Conservation (phyloP, 768 basidiomycete genomes). For the Naganishia onofrii region DNA sequence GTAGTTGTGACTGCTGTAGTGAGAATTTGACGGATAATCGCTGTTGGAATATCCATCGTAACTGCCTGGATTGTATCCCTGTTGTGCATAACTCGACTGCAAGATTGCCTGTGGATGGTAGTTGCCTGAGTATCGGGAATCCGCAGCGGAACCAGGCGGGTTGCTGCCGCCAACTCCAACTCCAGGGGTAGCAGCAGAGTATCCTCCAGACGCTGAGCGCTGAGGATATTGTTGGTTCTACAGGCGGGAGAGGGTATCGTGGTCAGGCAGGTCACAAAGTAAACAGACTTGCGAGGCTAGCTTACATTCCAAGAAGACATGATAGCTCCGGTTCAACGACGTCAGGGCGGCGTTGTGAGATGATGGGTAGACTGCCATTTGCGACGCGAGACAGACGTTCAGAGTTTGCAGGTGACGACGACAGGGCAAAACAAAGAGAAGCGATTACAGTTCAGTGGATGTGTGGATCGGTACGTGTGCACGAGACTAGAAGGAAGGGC, state of each 20-base stretch:
- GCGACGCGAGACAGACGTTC: neutral
- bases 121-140: slow-evolving; percentile 24
- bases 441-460: neutral
- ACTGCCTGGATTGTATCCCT: slow-evolving; percentile 12
- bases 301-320: slow-evolving; percentile 23
- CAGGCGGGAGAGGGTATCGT: neutral
- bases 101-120: slow-evolving; percentile 23
- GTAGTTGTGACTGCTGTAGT: slow-evolving; percentile 5
- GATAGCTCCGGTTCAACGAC: neutral
- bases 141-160: neutral
- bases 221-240: slow-evolving; percentile 9
- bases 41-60: slow-evolving; percentile 18
- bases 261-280: neutral
- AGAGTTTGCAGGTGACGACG: neutral
- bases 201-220: slow-evolving; percentile 19
- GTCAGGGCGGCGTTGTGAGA: neutral
- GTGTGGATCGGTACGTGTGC: neutral
- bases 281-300: neutral
- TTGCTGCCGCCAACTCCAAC: neutral
- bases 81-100: slow-evolving; percentile 20
- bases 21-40: slow-evolving; percentile 11
- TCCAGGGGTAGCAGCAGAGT: slow-evolving; percentile 2
- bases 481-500: neutral
- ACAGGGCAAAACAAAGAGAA: neutral
- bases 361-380: neutral